phyloP scores from a whole-genome alignment of 2,329 filamentous ascomycete genomes.

The Aureobasidium melanogenum region DNA sequence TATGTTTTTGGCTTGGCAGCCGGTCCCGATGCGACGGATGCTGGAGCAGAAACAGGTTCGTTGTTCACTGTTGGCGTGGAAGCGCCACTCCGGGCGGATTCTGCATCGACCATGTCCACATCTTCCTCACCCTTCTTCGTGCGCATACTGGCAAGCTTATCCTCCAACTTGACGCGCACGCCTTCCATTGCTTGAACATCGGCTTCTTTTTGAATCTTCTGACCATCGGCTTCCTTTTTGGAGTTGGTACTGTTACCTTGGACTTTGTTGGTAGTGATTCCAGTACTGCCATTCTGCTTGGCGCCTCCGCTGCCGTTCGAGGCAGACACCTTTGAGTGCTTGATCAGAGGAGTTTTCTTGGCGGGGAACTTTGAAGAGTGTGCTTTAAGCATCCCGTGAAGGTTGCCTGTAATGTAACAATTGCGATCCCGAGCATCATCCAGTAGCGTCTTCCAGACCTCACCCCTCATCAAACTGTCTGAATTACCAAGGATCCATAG shows the following conservation, averaged over 20 bases:
- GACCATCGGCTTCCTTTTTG: background rate
- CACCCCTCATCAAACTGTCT: slow-evolving; percentile 71
- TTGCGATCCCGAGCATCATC: slow-evolving; percentile 67
- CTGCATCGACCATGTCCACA: slow-evolving; percentile 25
- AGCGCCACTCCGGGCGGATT: slow-evolving; percentile 9
- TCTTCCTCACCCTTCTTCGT: slow-evolving; percentile 16
- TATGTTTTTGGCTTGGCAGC: slow-evolving; percentile 1
- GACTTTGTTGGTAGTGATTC: background rate
- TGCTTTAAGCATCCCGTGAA: slow-evolving; percentile 45
- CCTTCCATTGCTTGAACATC: slow-evolving; percentile 11
- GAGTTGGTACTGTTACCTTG: background rate
- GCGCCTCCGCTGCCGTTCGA: background rate
- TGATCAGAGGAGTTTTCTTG: slow-evolving; percentile 13
- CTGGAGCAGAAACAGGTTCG: background rate
- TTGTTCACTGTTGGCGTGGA: slow-evolving; percentile 7
- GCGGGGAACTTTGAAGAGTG: slow-evolving; percentile 38
- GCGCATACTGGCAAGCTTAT: slow-evolving; percentile 23
- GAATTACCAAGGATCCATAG: slow-evolving; percentile 96
- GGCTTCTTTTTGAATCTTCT: background rate
- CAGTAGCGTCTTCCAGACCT: slow-evolving; percentile 85
- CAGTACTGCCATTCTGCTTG: background rate
- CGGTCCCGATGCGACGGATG: background rate
- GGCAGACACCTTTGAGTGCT: slow-evolving; percentile 15
- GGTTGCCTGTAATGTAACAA: slow-evolving; percentile 64
- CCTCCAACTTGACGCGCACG: slow-evolving; percentile 8